A percentile compares a stretch with the other conserved stretches of the same genome.
phyloP scores from a whole-genome alignment of 148 eudicot genomes.

The Fagopyrum homotropicum region DNA sequence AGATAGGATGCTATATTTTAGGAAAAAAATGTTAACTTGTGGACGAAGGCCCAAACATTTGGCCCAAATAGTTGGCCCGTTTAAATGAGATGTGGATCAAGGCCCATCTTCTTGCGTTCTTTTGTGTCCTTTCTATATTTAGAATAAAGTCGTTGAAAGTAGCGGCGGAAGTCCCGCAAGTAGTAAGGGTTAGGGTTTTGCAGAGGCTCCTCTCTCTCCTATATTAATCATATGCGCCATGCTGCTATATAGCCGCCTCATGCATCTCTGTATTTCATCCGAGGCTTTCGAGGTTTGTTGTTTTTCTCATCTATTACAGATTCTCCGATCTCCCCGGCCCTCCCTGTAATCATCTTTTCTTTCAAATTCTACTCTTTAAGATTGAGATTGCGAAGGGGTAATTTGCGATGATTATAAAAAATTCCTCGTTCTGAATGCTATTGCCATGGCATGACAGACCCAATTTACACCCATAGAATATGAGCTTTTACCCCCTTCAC shows the following conservation, averaged over 20 bases:
- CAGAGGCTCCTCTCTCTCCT: background rate
- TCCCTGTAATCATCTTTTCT: background rate
- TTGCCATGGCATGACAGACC: conserved; percentile 54
- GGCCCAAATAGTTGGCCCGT: background rate
- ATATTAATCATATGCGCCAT: background rate
- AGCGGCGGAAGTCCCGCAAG: background rate
- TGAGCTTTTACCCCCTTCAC: conserved; percentile 26
- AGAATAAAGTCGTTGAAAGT: background rate
- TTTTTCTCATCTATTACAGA: background rate
- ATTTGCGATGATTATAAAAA: conserved; percentile 50
- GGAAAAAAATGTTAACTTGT: too few relatives aligned
- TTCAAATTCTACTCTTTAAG: background rate
- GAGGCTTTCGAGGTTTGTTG: background rate
- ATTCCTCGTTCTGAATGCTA: conserved; percentile 67
- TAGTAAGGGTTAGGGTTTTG: background rate
- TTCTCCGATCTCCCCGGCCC: too few relatives aligned
- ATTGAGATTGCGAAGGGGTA: background rate
- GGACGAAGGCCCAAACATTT: background rate
- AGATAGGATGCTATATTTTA: too few relatives aligned
- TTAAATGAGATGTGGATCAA: background rate
- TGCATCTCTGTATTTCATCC: background rate
- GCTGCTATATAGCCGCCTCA: background rate
- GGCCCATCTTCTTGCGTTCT: background rate
- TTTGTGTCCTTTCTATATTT: background rate
- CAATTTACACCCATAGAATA: conserved; percentile 70